A percentile compares a stretch with the other conserved stretches of the same genome.
These are phyloP conservation scores for Vitis amurensis DNA, from an alignment of 164 flowering plant genomes.

Conservation along the genomic window DNA sequence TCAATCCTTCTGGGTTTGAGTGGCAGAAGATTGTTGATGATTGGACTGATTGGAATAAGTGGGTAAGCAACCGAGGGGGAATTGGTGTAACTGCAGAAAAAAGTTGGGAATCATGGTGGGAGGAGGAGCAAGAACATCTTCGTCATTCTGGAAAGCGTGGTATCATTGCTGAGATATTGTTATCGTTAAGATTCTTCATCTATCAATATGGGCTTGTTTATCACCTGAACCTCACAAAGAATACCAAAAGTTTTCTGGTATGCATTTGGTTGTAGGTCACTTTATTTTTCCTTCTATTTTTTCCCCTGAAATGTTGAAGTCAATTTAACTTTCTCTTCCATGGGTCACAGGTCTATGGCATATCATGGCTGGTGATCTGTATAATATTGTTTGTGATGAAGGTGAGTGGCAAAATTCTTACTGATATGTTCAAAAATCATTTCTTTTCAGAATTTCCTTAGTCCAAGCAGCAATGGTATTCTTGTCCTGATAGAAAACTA, in stretches of 20 bases:
- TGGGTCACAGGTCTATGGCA: conserved; percentile 75
- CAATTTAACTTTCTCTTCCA: too few species aligned
- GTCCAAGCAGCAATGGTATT: neutral
- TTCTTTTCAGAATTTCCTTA: neutral
- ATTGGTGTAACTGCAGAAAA: conserved; percentile 89
- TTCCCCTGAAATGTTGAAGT: too few species aligned
- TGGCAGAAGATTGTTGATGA: conserved; percentile 99
- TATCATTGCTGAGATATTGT: conserved; percentile 61
- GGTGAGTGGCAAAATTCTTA: conserved; percentile 38
- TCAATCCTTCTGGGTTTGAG: conserved; percentile 98
- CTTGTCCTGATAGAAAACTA: neutral
- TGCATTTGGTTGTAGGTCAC: conserved; percentile 4
- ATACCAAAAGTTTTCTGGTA: conserved; percentile 66
- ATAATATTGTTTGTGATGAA: conserved; percentile 81
- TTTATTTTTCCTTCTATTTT: neutral
- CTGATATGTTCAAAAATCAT: neutral
- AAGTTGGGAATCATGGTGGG: conserved; percentile 99
- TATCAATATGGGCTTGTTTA: conserved; percentile 97
- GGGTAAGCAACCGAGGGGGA: conserved; percentile 91
- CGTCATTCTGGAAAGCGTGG: conserved; percentile 86
- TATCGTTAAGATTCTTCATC: conserved; percentile 80
- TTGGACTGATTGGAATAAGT: conserved; percentile 96
- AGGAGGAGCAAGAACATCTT: conserved; percentile 94
- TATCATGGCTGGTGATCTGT: conserved; percentile 88
- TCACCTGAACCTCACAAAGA: conserved; percentile 63